Base-by-base conservation (phyloP, 2,329 filamentous ascomycete species). In the Diplodia scrobiculata region DNA sequence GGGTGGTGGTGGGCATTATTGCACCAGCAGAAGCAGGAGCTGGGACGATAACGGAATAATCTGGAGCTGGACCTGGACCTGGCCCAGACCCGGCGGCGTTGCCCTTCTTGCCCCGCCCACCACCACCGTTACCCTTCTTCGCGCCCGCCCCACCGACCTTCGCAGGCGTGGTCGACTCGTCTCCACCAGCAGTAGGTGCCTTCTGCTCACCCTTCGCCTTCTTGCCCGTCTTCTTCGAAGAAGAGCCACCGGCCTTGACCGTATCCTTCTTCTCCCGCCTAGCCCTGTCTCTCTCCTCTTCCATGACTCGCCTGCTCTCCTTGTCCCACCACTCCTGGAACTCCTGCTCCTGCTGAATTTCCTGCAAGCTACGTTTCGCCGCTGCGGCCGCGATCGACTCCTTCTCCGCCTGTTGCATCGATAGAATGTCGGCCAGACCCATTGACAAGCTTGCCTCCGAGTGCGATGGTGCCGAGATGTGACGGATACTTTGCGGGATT, bases 321-420 rank as follows among this genome's bases (percentile, higher is more conserved):
- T 90, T 88, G 70, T 96, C 91, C 92, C 92, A 97, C 92, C 93
- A 97, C 75, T 96, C 89, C 75, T 97, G 91, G 75, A 99, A 99
- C 62, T 92, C 92, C 74, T 99, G 95, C 78, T 99, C 95, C 70
- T 95, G 88, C 76, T 99, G 95, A 67, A 99, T 99, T 69, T 98
- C 95, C 73, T 96, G 89, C 34, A 99, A 80, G 69, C 91, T 95
- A 66, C 94, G 86, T 79, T 96, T 97, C 1, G 92, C 91, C 11
- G 88, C 88, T 0, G 92, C 91, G 74, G 97, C 93, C 63, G 87
- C 89, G 68, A 96, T 88, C 19, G 87, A 85, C 66, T 92, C 87
- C 73, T 96, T 95, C 75, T 97, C 93, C 9, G 87, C 87, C 75
- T 89, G 87, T 78, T 99, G 92, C 73, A 96, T 88, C 7, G 88